phyloP scores from a whole-genome alignment of 2,329 filamentous ascomycete genomes.

The Exophiala bonariae region DNA sequence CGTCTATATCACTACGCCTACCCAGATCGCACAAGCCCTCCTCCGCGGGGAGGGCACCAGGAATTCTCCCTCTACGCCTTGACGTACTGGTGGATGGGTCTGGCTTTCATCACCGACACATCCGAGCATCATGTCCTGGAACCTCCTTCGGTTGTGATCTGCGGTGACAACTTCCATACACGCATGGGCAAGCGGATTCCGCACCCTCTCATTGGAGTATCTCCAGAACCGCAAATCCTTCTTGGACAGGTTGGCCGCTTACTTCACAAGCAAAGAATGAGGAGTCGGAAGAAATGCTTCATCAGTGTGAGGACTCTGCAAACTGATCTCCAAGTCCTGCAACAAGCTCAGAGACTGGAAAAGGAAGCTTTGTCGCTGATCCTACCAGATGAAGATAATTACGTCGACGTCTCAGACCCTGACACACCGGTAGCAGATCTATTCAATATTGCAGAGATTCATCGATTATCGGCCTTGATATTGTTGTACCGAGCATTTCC shows the following conservation, averaged over 20 bases:
- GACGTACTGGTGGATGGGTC: conserved; percentile 10
- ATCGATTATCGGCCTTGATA: conserved; percentile 8
- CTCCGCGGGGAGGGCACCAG: not conserved
- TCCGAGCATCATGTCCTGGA: not conserved
- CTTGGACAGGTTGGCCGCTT: conserved; percentile 6
- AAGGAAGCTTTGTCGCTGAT: conserved; percentile 1
- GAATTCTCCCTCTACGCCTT: conserved; percentile 1
- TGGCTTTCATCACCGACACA: conserved; percentile 4
- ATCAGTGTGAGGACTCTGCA: not conserved
- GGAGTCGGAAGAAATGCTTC: not conserved
- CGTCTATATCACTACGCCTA: conserved; percentile 1
- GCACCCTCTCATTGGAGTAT: conserved; percentile 7
- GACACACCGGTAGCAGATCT: conserved; percentile 8
- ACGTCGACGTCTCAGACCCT: not conserved
- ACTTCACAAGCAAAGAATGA: conserved; percentile 1
- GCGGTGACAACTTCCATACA: not conserved
- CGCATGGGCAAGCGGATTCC: conserved; percentile 1
- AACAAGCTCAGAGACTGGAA: conserved; percentile 5
- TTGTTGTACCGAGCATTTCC: conserved; percentile 9
- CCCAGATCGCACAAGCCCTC: not conserved
- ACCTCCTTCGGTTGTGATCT: not conserved
- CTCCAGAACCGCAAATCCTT: conserved; percentile 4
- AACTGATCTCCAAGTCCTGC: not conserved
- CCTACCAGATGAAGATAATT: not conserved
- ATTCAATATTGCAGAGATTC: conserved; percentile 5